Evolutionary conservation across 2,329 filamentous ascomycete species (phyloP).

Genomic region (Chaetomium strumarium): DNA sequence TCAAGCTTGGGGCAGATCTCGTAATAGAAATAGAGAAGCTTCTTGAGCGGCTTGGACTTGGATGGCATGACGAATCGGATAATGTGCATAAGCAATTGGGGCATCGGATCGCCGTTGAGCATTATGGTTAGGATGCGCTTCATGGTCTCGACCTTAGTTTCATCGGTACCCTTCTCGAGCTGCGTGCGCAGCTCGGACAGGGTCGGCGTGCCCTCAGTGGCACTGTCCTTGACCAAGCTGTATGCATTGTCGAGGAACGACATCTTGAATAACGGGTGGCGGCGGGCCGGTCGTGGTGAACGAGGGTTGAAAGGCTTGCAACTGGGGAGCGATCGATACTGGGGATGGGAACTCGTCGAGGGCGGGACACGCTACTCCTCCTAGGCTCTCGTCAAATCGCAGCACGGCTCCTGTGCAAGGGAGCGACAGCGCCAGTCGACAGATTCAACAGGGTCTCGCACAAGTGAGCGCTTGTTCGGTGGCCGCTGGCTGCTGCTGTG

Average conservation of each 20-base stretch:
- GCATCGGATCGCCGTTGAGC: conserved; percentile 96
- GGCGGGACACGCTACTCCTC: conserved; percentile 6
- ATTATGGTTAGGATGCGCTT: conserved; percentile 94
- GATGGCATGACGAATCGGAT: conserved; percentile 99
- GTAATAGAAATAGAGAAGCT: conserved; percentile 98
- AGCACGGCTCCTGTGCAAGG: background rate
- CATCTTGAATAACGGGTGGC: conserved; percentile 54
- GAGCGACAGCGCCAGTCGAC: conserved; percentile 3
- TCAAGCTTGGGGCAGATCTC: conserved; percentile 98
- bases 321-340: background rate
- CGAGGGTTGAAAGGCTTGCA: background rate
- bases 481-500: conserved; percentile 14
- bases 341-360: conserved; percentile 10
- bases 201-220: conserved; percentile 75
- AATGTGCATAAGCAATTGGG: conserved; percentile 96
- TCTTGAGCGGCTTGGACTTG: conserved; percentile 94
- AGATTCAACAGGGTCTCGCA: conserved; percentile 11
- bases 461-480: conserved; percentile 11
- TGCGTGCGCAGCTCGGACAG: conserved; percentile 88
- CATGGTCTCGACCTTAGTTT: conserved; percentile 91
- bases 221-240: conserved; percentile 96
- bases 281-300: conserved; percentile 15
- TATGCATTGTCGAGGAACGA: conserved; percentile 94
- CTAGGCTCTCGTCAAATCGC: conserved; percentile 6
- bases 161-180: conserved; percentile 89